Evolutionary conservation across 495 filamentous ascomycete species (phyloP), one percentile per base, ranked within the genome.

Genomic region (Hypoxylon crocopeplum): DNA sequence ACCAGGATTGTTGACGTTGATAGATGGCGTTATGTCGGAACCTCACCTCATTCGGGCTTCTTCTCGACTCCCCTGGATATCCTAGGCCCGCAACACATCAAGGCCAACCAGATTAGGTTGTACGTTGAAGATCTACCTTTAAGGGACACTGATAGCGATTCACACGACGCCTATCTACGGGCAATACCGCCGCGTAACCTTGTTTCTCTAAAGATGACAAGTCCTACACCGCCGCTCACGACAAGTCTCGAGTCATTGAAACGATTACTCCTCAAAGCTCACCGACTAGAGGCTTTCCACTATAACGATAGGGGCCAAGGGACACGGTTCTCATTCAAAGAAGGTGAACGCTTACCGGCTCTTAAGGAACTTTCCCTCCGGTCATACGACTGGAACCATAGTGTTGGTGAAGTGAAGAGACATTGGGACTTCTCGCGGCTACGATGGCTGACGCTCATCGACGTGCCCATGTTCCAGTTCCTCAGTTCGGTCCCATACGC

Each of bases 351-450:
- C 17, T 30, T 75, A 4, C 71, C 71, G 3, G 48, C 71, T 6
- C 64, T 74, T 2, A 34, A 52, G 19, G 59, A 67, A 1, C 51
- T 75, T 11, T 63, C 13, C n/a, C 49, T 75, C 8, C 65, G 55
- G 22, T 67, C 53, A 1, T 75, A 75, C 36, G 56, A 73, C 44
- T 75, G 72, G 72, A 64, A 66, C 7, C 72, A 75, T 30, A 21
- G 11, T 15, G 6, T 27, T 0, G 52, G 42, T 6, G 56, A 20
- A 1, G 69, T 70, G 16, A 40, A 33, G 11, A 48, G 27, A 6
- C 69, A 74, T 36, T 74, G 69, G 68, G 63, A 74, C 32, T 73
- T 74, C 34, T 69, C 69, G 2, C 37, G 30, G 39, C 48, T 75
- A 25, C 38, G 54, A 3, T 56, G 21, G 25, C 46, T 74, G 5